Conservation (phyloP, 73 alveolate species). For the Blepharisma stoltei region DNA sequence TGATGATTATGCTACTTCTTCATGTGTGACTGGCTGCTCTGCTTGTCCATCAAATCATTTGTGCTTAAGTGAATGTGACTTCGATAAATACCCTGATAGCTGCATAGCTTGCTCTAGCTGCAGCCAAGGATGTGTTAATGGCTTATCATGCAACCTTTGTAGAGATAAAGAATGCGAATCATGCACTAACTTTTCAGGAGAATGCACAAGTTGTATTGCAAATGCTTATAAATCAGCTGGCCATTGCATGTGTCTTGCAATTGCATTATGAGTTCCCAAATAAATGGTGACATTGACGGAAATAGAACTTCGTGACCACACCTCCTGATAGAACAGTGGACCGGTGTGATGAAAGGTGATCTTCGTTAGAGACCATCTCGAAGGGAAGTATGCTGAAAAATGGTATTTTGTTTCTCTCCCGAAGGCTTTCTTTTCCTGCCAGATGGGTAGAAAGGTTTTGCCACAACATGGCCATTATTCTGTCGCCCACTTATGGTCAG, state of each 20-base stretch:
- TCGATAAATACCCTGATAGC: neutral
- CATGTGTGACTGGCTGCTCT: neutral
- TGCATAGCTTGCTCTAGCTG: conserved; percentile 8
- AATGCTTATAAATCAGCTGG: conserved; percentile 15
- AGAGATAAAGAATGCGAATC: neutral
- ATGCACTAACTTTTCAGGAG: neutral
- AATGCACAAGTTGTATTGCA: neutral
- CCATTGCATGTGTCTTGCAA: neutral
- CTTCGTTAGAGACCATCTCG: too few species aligned
- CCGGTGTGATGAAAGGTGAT: too few species aligned
- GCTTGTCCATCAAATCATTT: neutral
- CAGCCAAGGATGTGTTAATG: conserved; percentile 23
- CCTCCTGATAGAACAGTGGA: too few species aligned
- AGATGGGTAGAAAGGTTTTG: too few species aligned
- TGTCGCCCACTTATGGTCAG: too few species aligned
- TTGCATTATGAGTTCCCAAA: neutral
- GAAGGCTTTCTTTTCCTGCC: too few species aligned
- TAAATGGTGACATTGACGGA: too few species aligned
- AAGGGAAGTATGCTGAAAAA: too few species aligned
- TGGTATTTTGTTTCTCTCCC: too few species aligned
- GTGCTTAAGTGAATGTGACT: neutral
- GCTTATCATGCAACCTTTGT: conserved; percentile 12
- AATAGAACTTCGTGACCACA: too few species aligned
- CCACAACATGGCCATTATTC: too few species aligned
- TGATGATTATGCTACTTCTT: neutral